These are phyloP conservation scores for Pythium utonaiense DNA, from an alignment of 352 stramenopile genomes.

Conservation along the genomic window DNA sequence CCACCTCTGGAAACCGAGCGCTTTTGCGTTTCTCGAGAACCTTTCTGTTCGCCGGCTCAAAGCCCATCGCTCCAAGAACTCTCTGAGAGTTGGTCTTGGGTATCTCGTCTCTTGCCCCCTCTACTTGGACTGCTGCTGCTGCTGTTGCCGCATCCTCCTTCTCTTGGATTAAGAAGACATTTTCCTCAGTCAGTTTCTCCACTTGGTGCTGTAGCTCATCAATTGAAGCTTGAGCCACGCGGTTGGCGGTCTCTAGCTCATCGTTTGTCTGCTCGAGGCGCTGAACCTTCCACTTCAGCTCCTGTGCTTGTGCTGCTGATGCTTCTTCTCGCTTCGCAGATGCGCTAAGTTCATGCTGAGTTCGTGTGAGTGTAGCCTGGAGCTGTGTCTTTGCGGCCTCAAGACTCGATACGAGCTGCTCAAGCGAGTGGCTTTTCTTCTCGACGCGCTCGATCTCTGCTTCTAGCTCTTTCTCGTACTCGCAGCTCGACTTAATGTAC, in stretches of 20 bases:
- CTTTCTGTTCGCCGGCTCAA: neutral
- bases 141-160: constrained; percentile 38
- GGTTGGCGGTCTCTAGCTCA: constrained; percentile 60
- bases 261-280: constrained; percentile 67
- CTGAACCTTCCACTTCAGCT: constrained; percentile 69
- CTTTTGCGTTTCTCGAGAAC: constrained; percentile 12
- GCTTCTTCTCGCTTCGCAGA: constrained; percentile 29
- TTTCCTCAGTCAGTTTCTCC: constrained; percentile 55
- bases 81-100: neutral
- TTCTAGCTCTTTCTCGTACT: constrained; percentile 75
- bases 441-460: constrained; percentile 55
- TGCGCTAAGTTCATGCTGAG: constrained; percentile 29
- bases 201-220: constrained; percentile 55
- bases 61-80: constrained; percentile 1
- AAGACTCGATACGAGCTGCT: constrained; percentile 25
- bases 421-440: constrained; percentile 28
- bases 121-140: neutral
- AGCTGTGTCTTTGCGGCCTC: constrained; percentile 33
- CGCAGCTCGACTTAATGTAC: constrained; percentile 68
- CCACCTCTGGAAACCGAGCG: constrained; percentile 46
- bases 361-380: constrained; percentile 10
- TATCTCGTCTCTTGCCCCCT: neutral
- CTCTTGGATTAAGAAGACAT: constrained; percentile 68
- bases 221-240: constrained; percentile 55
- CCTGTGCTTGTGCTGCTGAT: constrained; percentile 32